A percentile compares a stretch with the other conserved stretches of the same genome.
Conservation (phyloP, 2,329 filamentous ascomycete genomes). For the Colletotrichum chlorophyti region DNA sequence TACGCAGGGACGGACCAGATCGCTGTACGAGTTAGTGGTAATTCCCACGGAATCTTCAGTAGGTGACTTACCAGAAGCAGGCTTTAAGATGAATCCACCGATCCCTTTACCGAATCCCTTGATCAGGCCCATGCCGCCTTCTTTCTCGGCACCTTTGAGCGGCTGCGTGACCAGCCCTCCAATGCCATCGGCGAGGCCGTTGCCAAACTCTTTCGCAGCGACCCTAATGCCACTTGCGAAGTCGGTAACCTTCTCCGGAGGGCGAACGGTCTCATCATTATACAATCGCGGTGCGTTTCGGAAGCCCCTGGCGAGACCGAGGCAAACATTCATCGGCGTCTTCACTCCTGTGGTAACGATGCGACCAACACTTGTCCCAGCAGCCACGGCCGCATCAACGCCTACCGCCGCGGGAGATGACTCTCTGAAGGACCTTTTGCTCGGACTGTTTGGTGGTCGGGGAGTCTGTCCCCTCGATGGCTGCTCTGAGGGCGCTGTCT, state of each 20-base stretch:
- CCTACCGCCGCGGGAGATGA: conserved; percentile 35
- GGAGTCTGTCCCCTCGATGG: not conserved
- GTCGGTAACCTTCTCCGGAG: conserved; percentile 80
- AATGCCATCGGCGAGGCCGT: conserved; percentile 82
- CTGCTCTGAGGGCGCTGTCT: conserved; percentile 41
- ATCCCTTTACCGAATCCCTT: conserved; percentile 86
- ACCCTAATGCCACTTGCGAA: conserved; percentile 78
- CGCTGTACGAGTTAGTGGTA: conserved; percentile 42
- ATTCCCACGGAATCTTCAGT: not conserved
- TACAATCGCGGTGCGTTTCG: conserved; percentile 88
- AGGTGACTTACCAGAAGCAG: conserved; percentile 70
- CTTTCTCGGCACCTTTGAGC: conserved; percentile 60
- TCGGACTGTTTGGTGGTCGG: conserved; percentile 11
- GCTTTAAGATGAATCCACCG: conserved; percentile 81
- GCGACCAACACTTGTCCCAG: conserved; percentile 72
- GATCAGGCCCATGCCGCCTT: conserved; percentile 65
- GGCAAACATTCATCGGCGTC: conserved; percentile 83
- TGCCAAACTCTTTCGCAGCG: conserved; percentile 79
- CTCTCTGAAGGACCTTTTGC: conserved; percentile 29
- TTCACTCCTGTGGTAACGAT: conserved; percentile 79
- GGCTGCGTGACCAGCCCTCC: conserved; percentile 84
- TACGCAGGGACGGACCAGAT: conserved; percentile 80
- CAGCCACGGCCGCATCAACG: conserved; percentile 67
- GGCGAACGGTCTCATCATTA: conserved; percentile 81
- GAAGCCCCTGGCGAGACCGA: conserved; percentile 85